These are phyloP conservation scores for Nicotiana attenuata DNA, from an alignment of 257 asterid species.

Conservation along the genomic window DNA sequence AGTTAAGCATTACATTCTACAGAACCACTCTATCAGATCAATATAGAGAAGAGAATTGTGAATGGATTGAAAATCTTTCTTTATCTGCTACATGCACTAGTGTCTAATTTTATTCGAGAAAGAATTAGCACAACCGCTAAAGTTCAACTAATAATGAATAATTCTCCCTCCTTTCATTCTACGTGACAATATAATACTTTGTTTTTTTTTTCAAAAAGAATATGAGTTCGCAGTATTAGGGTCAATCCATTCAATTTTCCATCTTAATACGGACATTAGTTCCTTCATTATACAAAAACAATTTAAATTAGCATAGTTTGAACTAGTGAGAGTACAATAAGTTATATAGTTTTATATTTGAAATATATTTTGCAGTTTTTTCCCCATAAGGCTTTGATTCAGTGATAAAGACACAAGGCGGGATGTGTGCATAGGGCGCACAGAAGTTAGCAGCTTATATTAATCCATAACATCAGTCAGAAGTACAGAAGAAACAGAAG, in stretches of 20 bases:
- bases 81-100: background rate
- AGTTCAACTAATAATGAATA: background rate
- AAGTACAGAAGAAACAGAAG: too few species aligned
- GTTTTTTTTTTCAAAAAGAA: background rate
- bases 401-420: background rate
- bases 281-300: background rate
- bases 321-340: background rate
- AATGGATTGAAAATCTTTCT: background rate
- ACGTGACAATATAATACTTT: background rate
- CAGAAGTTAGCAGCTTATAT: too few species aligned
- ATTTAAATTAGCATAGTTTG: background rate
- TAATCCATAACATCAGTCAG: too few species aligned
- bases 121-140: background rate
- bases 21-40: background rate
- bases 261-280: background rate
- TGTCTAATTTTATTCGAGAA: background rate
- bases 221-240: background rate
- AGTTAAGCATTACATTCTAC: background rate
- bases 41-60: background rate
- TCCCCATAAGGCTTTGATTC: background rate
- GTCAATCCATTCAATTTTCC: background rate
- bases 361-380: background rate
- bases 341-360: background rate
- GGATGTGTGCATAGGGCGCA: background rate
- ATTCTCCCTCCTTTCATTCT: background rate